Evolutionary conservation across 306 rosid genomes (phyloP).

Genomic region (Acacia crassicarpa): DNA sequence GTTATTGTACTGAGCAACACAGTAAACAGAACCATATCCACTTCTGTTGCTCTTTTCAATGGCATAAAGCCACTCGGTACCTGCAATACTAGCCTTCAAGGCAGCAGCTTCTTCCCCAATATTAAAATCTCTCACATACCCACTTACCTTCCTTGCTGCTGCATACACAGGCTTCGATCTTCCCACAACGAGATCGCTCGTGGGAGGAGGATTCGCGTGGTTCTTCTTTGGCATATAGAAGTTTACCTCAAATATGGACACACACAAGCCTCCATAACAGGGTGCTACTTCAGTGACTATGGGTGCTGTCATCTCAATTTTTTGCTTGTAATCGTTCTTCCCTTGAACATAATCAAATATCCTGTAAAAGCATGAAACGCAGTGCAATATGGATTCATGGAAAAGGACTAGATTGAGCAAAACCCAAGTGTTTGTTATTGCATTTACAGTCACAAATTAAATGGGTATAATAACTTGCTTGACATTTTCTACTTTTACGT

Average conservation of each 20-base stretch:
- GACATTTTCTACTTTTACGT: too few species aligned
- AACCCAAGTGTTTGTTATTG: not conserved
- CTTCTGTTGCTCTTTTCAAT: conserved; percentile 47
- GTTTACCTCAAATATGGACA: conserved; percentile 72
- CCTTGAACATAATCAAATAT: conserved; percentile 80
- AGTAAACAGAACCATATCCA: conserved; percentile 49
- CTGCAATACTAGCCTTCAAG: conserved; percentile 60
- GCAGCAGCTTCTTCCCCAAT: conserved; percentile 68
- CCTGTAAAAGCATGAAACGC: conserved; percentile 35
- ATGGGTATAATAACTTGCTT: too few species aligned
- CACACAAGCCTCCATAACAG: conserved; percentile 68
- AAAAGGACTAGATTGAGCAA: not conserved
- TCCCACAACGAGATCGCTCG: conserved; percentile 57
- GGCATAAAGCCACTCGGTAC: conserved; percentile 62
- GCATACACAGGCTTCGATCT: conserved; percentile 56
- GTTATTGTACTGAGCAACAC: conserved; percentile 78
- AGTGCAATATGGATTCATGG: not conserved
- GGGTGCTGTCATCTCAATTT: conserved; percentile 87
- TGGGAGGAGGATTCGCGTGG: conserved; percentile 78
- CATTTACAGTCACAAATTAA: too few species aligned
- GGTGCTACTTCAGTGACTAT: conserved; percentile 63
- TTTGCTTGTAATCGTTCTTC: conserved; percentile 56
- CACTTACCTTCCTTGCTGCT: conserved; percentile 61
- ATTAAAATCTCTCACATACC: conserved; percentile 54
- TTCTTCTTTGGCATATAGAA: conserved; percentile 73